Conservation (phyloP, 139 green algal species). For the Chlorella sorokiniana region DNA sequence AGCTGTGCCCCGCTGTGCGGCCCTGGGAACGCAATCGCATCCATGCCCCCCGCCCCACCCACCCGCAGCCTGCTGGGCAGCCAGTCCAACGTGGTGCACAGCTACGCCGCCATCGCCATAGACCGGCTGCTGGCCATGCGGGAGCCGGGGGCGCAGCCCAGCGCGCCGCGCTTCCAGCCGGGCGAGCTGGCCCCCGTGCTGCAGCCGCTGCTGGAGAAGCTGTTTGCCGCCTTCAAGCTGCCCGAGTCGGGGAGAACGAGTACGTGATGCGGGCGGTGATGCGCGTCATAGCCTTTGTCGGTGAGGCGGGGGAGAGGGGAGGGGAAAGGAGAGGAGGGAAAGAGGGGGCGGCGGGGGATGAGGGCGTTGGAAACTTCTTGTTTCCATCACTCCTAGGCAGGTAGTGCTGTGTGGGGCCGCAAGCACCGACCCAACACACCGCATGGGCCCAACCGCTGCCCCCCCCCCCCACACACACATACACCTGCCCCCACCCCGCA, state of each 20-base stretch:
- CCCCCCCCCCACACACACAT: not conserved
- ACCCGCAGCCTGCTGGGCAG: conserved; percentile 50
- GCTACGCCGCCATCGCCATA: conserved; percentile 91
- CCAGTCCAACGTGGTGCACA: conserved; percentile 94
- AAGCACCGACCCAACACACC: too few species aligned
- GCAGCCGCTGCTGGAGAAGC: conserved; percentile 71
- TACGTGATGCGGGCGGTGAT: conserved; percentile 93
- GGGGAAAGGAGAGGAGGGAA: too few species aligned
- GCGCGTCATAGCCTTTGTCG: conserved; percentile 87
- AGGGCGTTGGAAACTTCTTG: too few species aligned
- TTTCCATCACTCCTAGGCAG: too few species aligned
- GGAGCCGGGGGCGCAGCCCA: not conserved
- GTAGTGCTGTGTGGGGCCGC: too few species aligned
- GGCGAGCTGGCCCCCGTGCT: conserved; percentile 73
- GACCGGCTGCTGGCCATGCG: conserved; percentile 81
- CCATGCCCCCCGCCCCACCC: not conserved
- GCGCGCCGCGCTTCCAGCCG: conserved; percentile 53
- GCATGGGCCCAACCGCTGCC: not conserved
- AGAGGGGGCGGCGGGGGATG: too few species aligned
- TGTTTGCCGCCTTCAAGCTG: conserved; percentile 88
- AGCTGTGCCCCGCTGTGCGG: too few species aligned
- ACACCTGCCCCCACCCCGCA: not conserved
- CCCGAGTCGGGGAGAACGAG: conserved; percentile 94
- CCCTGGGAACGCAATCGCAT: not conserved
- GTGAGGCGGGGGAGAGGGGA: conserved; percentile 28